Conservation (phyloP, 352 stramenopile genomes). For the Globisporangium solare region DNA sequence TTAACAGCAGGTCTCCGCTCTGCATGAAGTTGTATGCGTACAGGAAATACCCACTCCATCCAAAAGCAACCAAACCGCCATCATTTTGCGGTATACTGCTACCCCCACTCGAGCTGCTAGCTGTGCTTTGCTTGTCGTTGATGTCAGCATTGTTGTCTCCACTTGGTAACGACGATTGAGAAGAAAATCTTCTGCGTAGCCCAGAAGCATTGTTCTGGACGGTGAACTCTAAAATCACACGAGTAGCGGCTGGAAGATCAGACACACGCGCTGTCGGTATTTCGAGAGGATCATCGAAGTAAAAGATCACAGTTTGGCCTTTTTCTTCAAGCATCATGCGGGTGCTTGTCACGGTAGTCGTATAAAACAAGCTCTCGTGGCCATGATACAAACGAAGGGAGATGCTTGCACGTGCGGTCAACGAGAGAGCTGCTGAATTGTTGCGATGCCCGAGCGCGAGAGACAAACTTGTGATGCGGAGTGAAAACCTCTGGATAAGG, state of each 20-base stretch:
- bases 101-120: not conserved
- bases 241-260: constrained; percentile 15
- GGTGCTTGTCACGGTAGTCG: not conserved
- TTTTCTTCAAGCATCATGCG: not conserved
- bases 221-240: constrained; percentile 21
- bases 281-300: constrained; percentile 8
- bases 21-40: constrained; percentile 21
- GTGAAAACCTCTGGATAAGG: not conserved
- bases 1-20: constrained; percentile 10
- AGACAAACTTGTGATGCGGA: constrained; percentile 2
- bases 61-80: constrained; percentile 1
- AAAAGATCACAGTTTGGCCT: not conserved
- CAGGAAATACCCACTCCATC: constrained; percentile 14
- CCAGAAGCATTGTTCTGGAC: not conserved
- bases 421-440: not conserved
- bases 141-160: not conserved
- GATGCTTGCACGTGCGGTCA: constrained; percentile 1
- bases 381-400: not conserved
- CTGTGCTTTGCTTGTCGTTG: not conserved
- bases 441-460: not conserved
- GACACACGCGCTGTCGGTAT: constrained; percentile 2
- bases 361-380: not conserved
- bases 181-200: not conserved
- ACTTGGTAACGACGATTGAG: not conserved
- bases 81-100: not conserved